Base-by-base conservation (phyloP, 2,329 filamentous ascomycete species). In the Aspergillus sp. region DNA sequence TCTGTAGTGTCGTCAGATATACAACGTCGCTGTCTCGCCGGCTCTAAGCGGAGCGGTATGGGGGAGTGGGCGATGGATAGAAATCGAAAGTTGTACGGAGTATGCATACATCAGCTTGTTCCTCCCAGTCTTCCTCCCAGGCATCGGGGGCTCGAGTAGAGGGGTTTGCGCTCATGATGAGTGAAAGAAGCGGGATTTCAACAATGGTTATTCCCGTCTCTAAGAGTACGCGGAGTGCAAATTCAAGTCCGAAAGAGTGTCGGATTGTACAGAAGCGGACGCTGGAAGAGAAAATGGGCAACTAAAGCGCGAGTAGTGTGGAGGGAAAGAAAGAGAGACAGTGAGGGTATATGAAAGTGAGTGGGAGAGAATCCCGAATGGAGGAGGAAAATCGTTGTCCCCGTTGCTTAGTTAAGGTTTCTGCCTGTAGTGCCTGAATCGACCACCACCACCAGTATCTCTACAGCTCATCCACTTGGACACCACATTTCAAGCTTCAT, bases 81-180 rank as follows among this genome's bases (percentile, higher is more conserved):
- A 22, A 22, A 22, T 42, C 16, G 5, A 42, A 42, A 17, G 19
- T 19, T 1, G 13, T 4, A n/a, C 30, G 22, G 22, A n/a, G 17
- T 11, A 24, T 38, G 62, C 65, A 52, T 76, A 85, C 83, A 74
- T 95, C 90, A 52, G 88, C 90, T 66, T 88, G 82, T 5, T 77
- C 74, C 69, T 93, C 89, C 91, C 92, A 97, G 65, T 96, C 89
- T 63, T 95, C 86, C 58, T 93, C 90, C 93, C 93, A 96, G 17
- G 90, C 92, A 69, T 91, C 84, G 35, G 88, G 86, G 53, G 87
- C 69, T 74, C 73, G 76, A 76, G 60, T 50, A 47, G 60, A 67
- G 63, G 78, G 78, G 79, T 68, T 73, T 76, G 61, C 59, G 54
- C 62, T 72, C 70, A 75, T 76, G 54, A 33, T 51, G 45, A 40